These are phyloP conservation scores for Fusarium pseudoanthophilum DNA, from an alignment of 2,329 filamentous ascomycete genomes.

Conservation along the genomic window DNA sequence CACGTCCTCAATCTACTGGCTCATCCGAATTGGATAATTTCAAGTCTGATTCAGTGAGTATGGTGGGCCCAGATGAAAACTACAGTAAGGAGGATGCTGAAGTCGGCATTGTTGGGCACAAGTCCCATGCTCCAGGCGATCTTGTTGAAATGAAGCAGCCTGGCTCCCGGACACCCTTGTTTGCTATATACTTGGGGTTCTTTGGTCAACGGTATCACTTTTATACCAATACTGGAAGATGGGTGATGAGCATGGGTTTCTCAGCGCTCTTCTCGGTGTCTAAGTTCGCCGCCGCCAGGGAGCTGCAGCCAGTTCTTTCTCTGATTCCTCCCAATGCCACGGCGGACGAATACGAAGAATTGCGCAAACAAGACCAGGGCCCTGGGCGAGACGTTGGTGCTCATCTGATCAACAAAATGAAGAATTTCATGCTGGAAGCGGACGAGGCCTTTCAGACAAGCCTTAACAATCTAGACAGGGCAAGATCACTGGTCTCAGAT, in stretches of 20 bases:
- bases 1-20: slow-evolving; percentile 49
- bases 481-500: slow-evolving; percentile 54
- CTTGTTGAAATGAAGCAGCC: slow-evolving; percentile 59
- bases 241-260: slow-evolving; percentile 56
- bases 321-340: slow-evolving; percentile 45
- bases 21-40: slow-evolving; percentile 48
- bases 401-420: slow-evolving; percentile 60
- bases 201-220: slow-evolving; percentile 64
- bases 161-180: slow-evolving; percentile 57
- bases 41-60: slow-evolving; percentile 34
- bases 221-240: slow-evolving; percentile 64
- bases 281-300: slow-evolving; percentile 55
- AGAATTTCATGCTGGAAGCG: slow-evolving; percentile 55
- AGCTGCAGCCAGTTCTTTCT: slow-evolving; percentile 54
- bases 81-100: slow-evolving; percentile 45
- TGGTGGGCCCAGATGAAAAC: slow-evolving; percentile 43
- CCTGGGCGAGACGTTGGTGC: slow-evolving; percentile 58
- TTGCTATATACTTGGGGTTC: slow-evolving; percentile 65
- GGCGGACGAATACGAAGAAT: slow-evolving; percentile 47
- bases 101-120: slow-evolving; percentile 41
- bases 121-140: slow-evolving; percentile 56
- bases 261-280: slow-evolving; percentile 62
- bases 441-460: slow-evolving; percentile 60
- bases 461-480: slow-evolving; percentile 59
- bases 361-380: slow-evolving; percentile 51